A percentile compares a stretch with the other conserved stretches of the same genome.
phyloP scores from a whole-genome alignment of 805 yeast genomes.

The Nakazawaea ernobii region DNA sequence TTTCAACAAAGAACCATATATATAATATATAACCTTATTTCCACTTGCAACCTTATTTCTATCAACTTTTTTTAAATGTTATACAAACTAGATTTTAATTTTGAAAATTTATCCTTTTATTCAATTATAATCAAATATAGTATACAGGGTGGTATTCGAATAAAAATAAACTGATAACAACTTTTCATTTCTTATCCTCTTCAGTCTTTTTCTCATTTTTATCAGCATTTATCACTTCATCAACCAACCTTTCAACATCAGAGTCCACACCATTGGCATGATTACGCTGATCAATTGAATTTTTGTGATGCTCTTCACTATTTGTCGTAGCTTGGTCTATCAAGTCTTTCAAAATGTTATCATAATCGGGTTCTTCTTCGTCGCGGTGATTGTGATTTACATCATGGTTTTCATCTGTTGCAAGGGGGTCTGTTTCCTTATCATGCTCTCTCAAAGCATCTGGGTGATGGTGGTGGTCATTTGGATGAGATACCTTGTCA shows the following conservation, averaged over 20 bases:
- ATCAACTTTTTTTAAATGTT: too few species aligned
- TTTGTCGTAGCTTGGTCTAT: constrained; percentile 7
- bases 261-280: constrained; percentile 10
- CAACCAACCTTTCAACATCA: constrained; percentile 23
- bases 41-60: too few species aligned
- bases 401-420: constrained; percentile 1
- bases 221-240: constrained; percentile 2
- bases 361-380: constrained; percentile 9
- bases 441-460: not conserved
- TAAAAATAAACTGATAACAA: too few species aligned
- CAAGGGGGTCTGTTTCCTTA: not conserved
- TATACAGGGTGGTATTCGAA: too few species aligned
- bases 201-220: not conserved
- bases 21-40: too few species aligned
- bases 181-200: not conserved
- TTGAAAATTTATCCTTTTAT: too few species aligned
- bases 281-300: not conserved
- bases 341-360: constrained; percentile 10
- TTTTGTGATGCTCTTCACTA: not conserved
- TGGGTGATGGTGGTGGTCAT: not conserved
- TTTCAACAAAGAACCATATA: too few species aligned
- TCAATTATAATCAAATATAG: too few species aligned
- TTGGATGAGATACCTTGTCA: not conserved
- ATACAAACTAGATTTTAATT: too few species aligned
- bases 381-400: constrained; percentile 19